These are phyloP conservation scores for Salix dunnii DNA, from an alignment of 345 rosid species.

Conservation along the genomic window DNA sequence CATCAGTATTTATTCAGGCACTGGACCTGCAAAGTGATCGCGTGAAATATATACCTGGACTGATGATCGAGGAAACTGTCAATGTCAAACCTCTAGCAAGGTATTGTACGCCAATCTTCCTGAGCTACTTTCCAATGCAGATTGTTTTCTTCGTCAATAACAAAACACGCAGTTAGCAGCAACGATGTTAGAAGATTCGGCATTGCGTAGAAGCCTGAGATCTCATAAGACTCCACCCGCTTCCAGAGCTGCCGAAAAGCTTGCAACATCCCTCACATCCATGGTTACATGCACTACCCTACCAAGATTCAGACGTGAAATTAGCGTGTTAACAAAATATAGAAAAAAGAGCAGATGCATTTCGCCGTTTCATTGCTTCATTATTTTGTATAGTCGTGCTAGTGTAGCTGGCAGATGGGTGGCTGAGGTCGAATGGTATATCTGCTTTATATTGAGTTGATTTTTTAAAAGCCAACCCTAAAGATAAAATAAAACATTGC, in stretches of 20 bases:
- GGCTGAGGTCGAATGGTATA: neutral
- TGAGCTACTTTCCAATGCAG: neutral
- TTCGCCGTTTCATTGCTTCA: neutral
- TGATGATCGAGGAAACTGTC: constrained; percentile 18
- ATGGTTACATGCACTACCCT: neutral
- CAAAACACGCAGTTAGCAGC: neutral
- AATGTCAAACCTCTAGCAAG: neutral
- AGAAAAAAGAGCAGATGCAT: neutral
- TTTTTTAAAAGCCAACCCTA: neutral
- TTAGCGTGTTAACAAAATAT: neutral
- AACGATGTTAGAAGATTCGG: neutral
- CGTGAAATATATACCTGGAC: constrained; percentile 47
- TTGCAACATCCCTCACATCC: neutral
- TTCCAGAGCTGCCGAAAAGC: neutral
- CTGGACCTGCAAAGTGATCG: constrained; percentile 62
- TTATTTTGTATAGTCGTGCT: neutral
- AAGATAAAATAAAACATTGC: neutral
- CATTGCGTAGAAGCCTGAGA: neutral
- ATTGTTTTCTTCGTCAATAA: neutral
- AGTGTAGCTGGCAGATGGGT: neutral
- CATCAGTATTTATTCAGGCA: constrained; percentile 42
- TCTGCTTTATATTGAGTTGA: neutral
- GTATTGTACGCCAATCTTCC: neutral
- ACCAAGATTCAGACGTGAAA: neutral
- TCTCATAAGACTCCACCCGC: neutral